These are phyloP conservation scores for Exophiala phaeomuriformis DNA, from an alignment of 2,329 filamentous ascomycete species.

Conservation along the genomic window DNA sequence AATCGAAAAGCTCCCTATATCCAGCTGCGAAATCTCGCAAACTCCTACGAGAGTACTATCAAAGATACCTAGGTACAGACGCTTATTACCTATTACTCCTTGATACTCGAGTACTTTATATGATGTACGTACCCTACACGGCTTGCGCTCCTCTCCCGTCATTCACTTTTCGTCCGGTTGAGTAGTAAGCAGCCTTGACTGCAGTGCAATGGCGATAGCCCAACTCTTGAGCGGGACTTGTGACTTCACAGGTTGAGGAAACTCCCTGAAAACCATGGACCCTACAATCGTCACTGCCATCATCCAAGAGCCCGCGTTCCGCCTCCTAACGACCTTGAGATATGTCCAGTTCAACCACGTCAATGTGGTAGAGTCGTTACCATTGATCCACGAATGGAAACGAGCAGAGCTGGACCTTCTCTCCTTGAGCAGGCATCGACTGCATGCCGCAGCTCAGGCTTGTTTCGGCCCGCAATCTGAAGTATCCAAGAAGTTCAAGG, in stretches of 20 bases:
- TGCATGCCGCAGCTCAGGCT: conserved; percentile 53
- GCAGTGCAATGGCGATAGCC: too few relatives aligned
- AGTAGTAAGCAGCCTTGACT: too few relatives aligned
- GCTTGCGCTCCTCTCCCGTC: too few relatives aligned
- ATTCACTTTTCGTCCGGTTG: too few relatives aligned
- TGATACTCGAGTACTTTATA: too few relatives aligned
- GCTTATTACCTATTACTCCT: too few relatives aligned
- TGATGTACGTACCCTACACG: too few relatives aligned
- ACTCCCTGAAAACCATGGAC: background rate
- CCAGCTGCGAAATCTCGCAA: background rate
- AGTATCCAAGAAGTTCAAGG: conserved; percentile 2
- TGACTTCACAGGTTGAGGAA: too few relatives aligned
- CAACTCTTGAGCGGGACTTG: too few relatives aligned
- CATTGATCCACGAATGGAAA: background rate
- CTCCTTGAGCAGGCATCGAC: conserved; percentile 66
- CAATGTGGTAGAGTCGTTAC: background rate
- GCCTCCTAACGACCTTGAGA: conserved; percentile 10
- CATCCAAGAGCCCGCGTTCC: conserved; percentile 4
- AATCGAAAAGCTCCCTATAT: background rate
- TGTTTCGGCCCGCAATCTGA: conserved; percentile 38
- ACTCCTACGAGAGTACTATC: too few relatives aligned
- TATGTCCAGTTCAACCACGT: conserved; percentile 4
- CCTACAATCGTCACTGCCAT: background rate
- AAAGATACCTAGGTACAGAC: too few relatives aligned
- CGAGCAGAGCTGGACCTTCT: conserved; percentile 43